Evolutionary conservation across 139 green algal genomes (phyloP), one percentile per base, ranked within the genome.

Genomic region (Coccomyxa sp.): DNA sequence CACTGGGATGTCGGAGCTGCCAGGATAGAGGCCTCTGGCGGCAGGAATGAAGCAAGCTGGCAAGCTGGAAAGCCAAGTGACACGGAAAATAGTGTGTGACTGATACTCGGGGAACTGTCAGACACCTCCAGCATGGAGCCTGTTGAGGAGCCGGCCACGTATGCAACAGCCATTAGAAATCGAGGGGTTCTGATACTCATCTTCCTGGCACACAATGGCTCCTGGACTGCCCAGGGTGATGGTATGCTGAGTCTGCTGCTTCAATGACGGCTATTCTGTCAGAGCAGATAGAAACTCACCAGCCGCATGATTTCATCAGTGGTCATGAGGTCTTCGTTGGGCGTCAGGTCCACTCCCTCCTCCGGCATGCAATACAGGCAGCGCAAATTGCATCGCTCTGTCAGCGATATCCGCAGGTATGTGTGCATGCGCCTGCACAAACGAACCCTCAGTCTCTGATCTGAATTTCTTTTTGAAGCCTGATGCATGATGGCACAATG

Each of bases 351-450:
- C 38, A 98, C 92, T 13, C 97, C 97, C 82, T 99, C 96, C 15
- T 89, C 95, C 0, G 97, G 97, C 97, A 99, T 99, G 93, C 97
- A 99, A 91, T 99, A 99, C 81, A 92, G 80, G 90, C 97, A 99
- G 30, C 97, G 90, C 90, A 99, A 89, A 88, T 99, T 99, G 93
- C 97, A 99, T 28, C 91, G 90, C 92, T 99, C 97, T 10, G 97
- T 99, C n/a, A 99, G 90, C 13, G 92, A 97, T 60, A 99, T 98
- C 51, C 97, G 91, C 75, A 99, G 90, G 91, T 99, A 99, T 21
- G 88, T 97, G 90, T 99, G 97, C 76, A 77, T 63, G 28, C 96
- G 93, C 81, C 95, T 96, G 90, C 79, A 82, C 76, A 82, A 15
- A n/a, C 4, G 30, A 60, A 15, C n/a, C 78, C 51, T 51, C 16